These are phyloP conservation scores for Wickerhamiella nectarea DNA, from an alignment of 805 yeast species.

Conservation along the genomic window DNA sequence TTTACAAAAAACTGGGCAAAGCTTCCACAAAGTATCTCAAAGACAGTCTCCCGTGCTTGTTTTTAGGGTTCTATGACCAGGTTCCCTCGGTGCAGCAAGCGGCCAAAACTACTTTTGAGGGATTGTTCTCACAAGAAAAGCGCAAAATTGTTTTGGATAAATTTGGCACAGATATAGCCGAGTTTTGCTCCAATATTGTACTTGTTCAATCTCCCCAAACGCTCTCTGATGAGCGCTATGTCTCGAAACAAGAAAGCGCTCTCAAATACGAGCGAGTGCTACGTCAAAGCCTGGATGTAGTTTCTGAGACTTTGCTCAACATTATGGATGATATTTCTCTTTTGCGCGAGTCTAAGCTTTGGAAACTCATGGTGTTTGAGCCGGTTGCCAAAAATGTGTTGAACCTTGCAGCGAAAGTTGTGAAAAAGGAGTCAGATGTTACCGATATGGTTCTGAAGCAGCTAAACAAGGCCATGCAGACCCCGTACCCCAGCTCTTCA, in stretches of 20 bases:
- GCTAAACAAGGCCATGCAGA: conserved; percentile 17
- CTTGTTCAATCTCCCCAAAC: conserved; percentile 46
- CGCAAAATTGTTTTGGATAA: conserved; percentile 47
- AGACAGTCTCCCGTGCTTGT: conserved; percentile 59
- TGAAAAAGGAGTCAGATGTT: conserved; percentile 12
- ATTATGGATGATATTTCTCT: conserved; percentile 17
- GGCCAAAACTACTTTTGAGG: conserved; percentile 34
- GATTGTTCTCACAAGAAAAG: conserved; percentile 43
- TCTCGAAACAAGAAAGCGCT: conserved; percentile 49
- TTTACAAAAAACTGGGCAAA: conserved; percentile 40
- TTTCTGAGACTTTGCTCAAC: conserved; percentile 8
- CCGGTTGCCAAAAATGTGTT: conserved; percentile 31
- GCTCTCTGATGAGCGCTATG: conserved; percentile 61
- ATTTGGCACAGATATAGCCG: conserved; percentile 43
- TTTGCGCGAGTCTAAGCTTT: conserved; percentile 32
- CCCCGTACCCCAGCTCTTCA: conserved; percentile 12
- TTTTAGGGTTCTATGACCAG: conserved; percentile 56
- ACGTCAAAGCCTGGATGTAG: conserved; percentile 31
- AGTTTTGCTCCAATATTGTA: conserved; percentile 39
- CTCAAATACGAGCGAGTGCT: conserved; percentile 49
- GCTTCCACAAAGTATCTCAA: conserved; percentile 50
- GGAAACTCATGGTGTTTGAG: conserved; percentile 28
- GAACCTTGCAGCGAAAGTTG: conserved; percentile 27
- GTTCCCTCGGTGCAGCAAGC: conserved; percentile 48
- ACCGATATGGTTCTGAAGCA: conserved; percentile 13